Evolutionary conservation across 1,139 yeast genomes (phyloP).

Genomic region (Candida freyschussii): DNA sequence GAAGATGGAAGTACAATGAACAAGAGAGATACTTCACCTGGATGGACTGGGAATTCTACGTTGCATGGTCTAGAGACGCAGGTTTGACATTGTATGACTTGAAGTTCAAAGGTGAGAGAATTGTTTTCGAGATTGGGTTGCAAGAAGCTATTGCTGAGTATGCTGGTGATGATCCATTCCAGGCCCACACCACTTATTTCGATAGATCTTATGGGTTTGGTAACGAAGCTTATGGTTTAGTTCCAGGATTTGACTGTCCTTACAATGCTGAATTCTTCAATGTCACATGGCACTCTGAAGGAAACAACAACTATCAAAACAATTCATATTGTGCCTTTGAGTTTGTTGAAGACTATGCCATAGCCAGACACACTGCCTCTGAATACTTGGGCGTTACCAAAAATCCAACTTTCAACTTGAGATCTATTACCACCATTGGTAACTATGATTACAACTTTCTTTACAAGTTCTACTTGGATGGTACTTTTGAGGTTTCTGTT

Average conservation of each 20-base stretch:
- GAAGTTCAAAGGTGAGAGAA: conserved; percentile 27
- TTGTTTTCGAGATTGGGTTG: conserved; percentile 23
- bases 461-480: conserved; percentile 25
- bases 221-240: conserved; percentile 24
- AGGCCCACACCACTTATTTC: conserved; percentile 22
- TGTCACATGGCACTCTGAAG: conserved; percentile 23
- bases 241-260: conserved; percentile 27
- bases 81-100: conserved; percentile 24
- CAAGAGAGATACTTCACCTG: conserved; percentile 25
- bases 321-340: conserved; percentile 26
- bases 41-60: conserved; percentile 27
- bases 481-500: conserved; percentile 25
- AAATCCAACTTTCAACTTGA: conserved; percentile 23
- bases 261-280: conserved; percentile 25
- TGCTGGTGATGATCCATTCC: conserved; percentile 28
- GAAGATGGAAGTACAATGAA: conserved; percentile 24
- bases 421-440: conserved; percentile 25
- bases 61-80: conserved; percentile 23
- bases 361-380: conserved; percentile 23
- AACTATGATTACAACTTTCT: conserved; percentile 26
- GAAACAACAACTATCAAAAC: conserved; percentile 21
- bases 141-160: conserved; percentile 28
- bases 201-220: conserved; percentile 26
- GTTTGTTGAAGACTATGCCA: conserved; percentile 22
- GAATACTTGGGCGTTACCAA: conserved; percentile 18